Evolutionary conservation across 2,329 filamentous ascomycete genomes (phyloP), one percentile per base, ranked within the genome.

Genomic region (Epichloe aotearoae): DNA sequence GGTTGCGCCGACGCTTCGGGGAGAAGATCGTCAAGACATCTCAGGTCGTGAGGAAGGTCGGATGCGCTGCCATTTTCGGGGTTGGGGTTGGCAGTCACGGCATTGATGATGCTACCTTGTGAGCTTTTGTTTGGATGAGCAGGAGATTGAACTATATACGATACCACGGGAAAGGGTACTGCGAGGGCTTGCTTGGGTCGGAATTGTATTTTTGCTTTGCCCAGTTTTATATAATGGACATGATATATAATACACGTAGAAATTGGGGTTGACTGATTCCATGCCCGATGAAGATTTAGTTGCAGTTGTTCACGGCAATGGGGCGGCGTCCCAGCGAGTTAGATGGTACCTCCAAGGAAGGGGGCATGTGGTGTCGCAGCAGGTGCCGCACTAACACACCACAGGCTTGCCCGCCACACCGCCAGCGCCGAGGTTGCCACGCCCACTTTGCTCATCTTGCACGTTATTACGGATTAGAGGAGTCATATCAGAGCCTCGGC

Each of bases 1-100:
- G 52, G 53, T 8, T 56, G 57, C 5, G 57, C 50, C 17, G 57
- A 53, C 11, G 57, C 47, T 12, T 53, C 57, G 7, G 41, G 56
- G 50, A 59, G 63, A 46, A 59, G 62, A 26, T 61, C 59, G 19
- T 57, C 58, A 8, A 53, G 59, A 34, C 54, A 56, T 39, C 50
- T 23, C 44, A 44, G 26, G 34, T 26, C 30, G 23, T 45, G 45
- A 49, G 34, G 15, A 2, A n/a, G 19, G 12, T 41, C 12, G 6
- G 12, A 8, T 2, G n/a, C 15, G 30, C 10, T 11, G 30, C 30
- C 8, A 11, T 30, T 30, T 30, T 11, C 30, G 30, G 30, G 0
- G 30, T 4, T 30, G 10, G 30, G 10, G 30, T 4, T 30, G 10
- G 30, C 8, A 4, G 30, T 30, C 3, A 30, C 30, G 1, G 30